Evolutionary conservation across 179 eudicot genomes (phyloP).

Genomic region (Beta corolliflora): DNA sequence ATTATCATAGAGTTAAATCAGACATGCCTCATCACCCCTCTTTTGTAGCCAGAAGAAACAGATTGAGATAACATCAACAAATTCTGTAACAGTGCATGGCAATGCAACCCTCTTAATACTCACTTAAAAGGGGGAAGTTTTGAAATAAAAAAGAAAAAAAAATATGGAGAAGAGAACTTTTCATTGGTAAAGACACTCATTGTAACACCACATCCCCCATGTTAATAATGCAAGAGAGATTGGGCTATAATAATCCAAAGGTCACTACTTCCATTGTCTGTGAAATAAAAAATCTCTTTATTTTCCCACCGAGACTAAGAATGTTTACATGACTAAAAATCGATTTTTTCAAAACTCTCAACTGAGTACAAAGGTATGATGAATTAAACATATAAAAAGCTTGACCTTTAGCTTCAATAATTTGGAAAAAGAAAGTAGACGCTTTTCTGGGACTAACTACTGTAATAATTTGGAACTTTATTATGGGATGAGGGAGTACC

Average conservation of each 20-base stretch:
- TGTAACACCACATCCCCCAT: too few species aligned
- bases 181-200: too few species aligned
- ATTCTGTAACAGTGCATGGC: background rate
- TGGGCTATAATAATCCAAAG: background rate
- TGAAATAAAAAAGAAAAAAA: too few species aligned
- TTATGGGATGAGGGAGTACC: conserved; percentile 12
- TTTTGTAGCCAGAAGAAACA: background rate
- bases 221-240: background rate
- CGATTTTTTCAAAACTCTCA: background rate
- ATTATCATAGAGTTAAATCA: background rate
- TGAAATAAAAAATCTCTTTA: background rate
- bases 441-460: background rate
- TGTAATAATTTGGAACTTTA: background rate
- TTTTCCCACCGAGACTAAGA: background rate
- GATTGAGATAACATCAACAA: background rate
- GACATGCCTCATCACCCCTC: background rate
- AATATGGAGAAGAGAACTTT: too few species aligned
- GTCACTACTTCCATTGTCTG: background rate
- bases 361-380: background rate
- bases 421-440: background rate
- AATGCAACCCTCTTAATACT: too few species aligned
- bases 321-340: background rate
- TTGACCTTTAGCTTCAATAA: background rate
- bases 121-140: too few species aligned
- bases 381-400: background rate